A percentile compares a stretch with the other conserved stretches of the same genome.
These are phyloP conservation scores for Russula dissimulans DNA, from an alignment of 768 basidiomycete species.

Conservation along the genomic window DNA sequence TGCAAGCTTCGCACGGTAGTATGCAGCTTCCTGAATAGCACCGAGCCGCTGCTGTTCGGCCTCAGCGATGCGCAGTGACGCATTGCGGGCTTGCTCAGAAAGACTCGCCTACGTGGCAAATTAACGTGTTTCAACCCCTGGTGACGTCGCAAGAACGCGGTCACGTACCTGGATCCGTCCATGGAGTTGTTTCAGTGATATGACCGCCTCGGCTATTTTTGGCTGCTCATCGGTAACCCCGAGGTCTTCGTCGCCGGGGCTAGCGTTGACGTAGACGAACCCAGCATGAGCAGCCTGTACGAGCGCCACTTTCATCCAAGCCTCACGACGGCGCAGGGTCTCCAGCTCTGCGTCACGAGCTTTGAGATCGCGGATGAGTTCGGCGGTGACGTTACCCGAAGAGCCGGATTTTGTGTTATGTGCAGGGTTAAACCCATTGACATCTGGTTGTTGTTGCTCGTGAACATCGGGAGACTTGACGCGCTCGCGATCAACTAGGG, in stretches of 20 bases:
- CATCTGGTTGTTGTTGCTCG: slow-evolving; percentile 28
- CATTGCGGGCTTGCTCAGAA: slow-evolving; percentile 62
- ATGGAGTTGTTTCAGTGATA: slow-evolving; percentile 82
- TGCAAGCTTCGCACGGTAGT: slow-evolving; percentile 89
- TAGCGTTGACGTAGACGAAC: slow-evolving; percentile 50
- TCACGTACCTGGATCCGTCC: slow-evolving; percentile 72
- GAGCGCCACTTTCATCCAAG: slow-evolving; percentile 81
- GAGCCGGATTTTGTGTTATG: slow-evolving; percentile 42
- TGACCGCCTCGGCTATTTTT: slow-evolving; percentile 56
- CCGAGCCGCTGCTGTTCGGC: slow-evolving; percentile 67
- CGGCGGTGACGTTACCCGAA: slow-evolving; percentile 61
- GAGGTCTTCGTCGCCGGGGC: slow-evolving; percentile 36
- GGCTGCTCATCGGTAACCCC: slow-evolving; percentile 36
- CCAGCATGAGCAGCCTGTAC: slow-evolving; percentile 68
- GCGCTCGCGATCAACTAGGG: slow-evolving; percentile 40
- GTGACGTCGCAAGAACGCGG: neutral
- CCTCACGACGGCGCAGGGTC: slow-evolving; percentile 61
- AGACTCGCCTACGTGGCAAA: slow-evolving; percentile 46
- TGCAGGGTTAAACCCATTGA: slow-evolving; percentile 41
- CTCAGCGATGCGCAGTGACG: slow-evolving; percentile 70
- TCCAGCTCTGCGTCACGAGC: slow-evolving; percentile 78
- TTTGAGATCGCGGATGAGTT: slow-evolving; percentile 72
- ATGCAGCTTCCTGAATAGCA: slow-evolving; percentile 90
- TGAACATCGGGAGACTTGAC: slow-evolving; percentile 52
- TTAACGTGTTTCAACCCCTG: neutral